Base-by-base conservation (phyloP, 192 early-diverging fungal genomes). In the Podila verticillata region DNA sequence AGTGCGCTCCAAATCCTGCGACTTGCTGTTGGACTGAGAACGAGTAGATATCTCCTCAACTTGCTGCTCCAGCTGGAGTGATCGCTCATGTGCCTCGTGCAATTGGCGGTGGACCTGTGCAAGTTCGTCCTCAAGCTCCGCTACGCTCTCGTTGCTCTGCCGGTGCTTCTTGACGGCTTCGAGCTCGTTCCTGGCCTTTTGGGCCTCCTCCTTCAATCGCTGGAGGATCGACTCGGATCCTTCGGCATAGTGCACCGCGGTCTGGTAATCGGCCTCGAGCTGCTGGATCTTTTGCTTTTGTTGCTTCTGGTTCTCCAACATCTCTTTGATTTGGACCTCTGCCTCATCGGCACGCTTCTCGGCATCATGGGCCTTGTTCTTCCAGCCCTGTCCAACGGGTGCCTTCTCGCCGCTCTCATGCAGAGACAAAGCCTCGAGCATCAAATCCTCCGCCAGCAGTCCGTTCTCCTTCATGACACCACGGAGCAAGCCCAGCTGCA, bases 401-500 rank as follows among this genome's bases (percentile, higher is more conserved):
- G 20, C 51, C 13, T 7, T 64, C 31, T 36, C 56, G 26, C 35
- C 26, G 1, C 19, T 48, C 59, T 63, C 67, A 32, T 62, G 64
- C 12, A 54, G 24, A 65, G 60, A 80, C 66, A 60, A 12, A 7
- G 63, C 61, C 31, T 68, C 62, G 7, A 65, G 32, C 34, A 71
- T 74, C 36, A 61, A 59, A 36, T 72, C 61, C 22, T 84, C 74
- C 4, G 82, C 81, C 47, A 74, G 24, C 4, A 86, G 57, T 17
- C 85, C 85, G 58, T 82, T 84, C 26, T 85, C 79, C 24, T 72
- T 75, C 73, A 85, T 82, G 28, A 82, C 77, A 5, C 79, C 73
- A 34, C 74, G 75, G 72, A 90, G 83, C 82, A 90, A 82, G 8
- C 75, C 72, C 4, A 88, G 35, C 51, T 88, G 83, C 7, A 84